phyloP scores from a whole-genome alignment of 176 grass and related monocot species.

The Lolium rigidum region DNA sequence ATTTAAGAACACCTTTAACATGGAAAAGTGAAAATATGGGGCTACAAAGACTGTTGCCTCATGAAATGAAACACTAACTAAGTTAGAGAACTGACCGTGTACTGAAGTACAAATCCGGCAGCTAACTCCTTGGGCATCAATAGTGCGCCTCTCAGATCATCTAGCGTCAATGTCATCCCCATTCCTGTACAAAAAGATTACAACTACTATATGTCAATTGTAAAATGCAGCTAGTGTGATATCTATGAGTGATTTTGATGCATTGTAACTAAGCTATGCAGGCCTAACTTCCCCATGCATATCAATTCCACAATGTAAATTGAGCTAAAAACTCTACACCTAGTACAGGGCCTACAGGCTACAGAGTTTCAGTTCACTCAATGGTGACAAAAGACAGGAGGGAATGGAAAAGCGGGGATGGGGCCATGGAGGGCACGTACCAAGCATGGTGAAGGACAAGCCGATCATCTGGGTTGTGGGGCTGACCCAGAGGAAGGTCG shows the following conservation, averaged over 20 bases:
- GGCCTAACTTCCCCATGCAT: not conserved
- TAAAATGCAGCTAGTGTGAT: not conserved
- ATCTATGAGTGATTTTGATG: not conserved
- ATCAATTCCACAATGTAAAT: not conserved
- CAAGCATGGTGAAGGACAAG: slow-evolving; percentile 84
- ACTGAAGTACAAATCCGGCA: slow-evolving; percentile 80
- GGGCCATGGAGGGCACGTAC: slow-evolving; percentile 33
- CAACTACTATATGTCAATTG: not conserved
- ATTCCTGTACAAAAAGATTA: slow-evolving; percentile 57
- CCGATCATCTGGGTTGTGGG: slow-evolving; percentile 63
- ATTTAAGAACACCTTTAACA: not conserved
- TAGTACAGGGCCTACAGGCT: not conserved
- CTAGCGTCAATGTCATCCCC: slow-evolving; percentile 91
- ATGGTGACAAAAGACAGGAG: not conserved
- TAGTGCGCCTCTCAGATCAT: slow-evolving; percentile 67
- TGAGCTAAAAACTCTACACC: not conserved
- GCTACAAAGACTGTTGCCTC: not conserved
- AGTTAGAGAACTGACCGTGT: slow-evolving; percentile 58
- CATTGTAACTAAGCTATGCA: not conserved
- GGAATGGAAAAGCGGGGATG: not conserved
- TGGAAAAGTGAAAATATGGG: not conserved
- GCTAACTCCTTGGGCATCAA: slow-evolving; percentile 91
- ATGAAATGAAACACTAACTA: not conserved
- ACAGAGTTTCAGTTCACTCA: not conserved
- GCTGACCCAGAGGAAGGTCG: slow-evolving; percentile 72